Evolutionary conservation across 2,329 filamentous ascomycete genomes (phyloP), one percentile per base, ranked within the genome.

Genomic region (Fusarium neocosmosporiellum): DNA sequence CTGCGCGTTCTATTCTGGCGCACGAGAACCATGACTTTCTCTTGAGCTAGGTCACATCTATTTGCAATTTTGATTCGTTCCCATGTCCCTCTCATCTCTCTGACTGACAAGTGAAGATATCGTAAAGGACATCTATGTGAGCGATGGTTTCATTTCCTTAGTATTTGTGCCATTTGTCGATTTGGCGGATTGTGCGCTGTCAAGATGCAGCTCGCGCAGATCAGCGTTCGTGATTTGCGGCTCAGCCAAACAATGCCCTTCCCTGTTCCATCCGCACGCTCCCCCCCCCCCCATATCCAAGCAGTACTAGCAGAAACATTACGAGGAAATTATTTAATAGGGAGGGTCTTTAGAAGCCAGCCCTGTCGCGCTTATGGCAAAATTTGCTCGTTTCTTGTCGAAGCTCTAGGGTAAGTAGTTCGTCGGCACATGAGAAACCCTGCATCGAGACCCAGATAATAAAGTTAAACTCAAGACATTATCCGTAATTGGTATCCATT

Each of bases 121-220:
- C 7, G 4, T 2, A 14, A 7, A 11, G 4, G 20, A 11, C 5
- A 3, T 39, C 5, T 39, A 11, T 9, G 2, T 3, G 2, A n/a
- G 2, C 2, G 2, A n/a, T n/a, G 8, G 8, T 1, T n/a, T 5
- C 3, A 9, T 37, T 9, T 18, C 10, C 8, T 37, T 5, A 4
- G 0, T 10, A 7, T 29, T 29, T 29, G 4, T 29, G 27, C 2
- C 6, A 29, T 8, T 5, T 8, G 9, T 29, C 9, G 7, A 29
- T 29, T n/a, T n/a, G n/a, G n/a, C n/a, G n/a, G n/a, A n/a, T n/a
- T n/a, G n/a, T n/a, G n/a, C n/a, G n/a, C n/a, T n/a, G n/a, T n/a
- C n/a, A n/a, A n/a, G n/a, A n/a, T n/a, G n/a, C n/a, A n/a, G n/a
- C n/a, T n/a, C n/a, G n/a, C n/a, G n/a, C 34, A 18, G 16, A 36